These are phyloP conservation scores for Helminthosporium solani DNA, from an alignment of 2,329 filamentous ascomycete genomes.

Conservation along the genomic window DNA sequence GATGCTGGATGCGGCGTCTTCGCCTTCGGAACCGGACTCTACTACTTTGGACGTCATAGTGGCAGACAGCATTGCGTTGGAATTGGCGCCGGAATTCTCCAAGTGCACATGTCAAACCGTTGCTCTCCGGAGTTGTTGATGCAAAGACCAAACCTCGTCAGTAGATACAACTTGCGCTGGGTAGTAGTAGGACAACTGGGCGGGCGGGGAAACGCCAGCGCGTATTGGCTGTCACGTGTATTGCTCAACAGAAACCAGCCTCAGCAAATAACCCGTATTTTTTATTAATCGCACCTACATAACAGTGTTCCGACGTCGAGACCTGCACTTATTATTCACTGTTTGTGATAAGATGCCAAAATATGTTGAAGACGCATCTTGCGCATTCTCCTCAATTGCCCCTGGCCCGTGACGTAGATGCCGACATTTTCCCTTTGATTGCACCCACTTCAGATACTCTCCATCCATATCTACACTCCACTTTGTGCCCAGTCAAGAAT, in stretches of 20 bases:
- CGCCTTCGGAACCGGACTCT: conserved; percentile 18
- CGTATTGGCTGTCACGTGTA: background rate
- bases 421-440: background rate
- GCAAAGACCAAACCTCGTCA: too few species aligned
- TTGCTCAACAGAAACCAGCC: conserved; percentile 6
- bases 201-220: conserved; percentile 1
- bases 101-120: conserved; percentile 27
- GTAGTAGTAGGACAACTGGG: background rate
- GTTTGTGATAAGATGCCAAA: too few species aligned
- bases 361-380: too few species aligned
- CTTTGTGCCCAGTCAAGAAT: conserved; percentile 12
- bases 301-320: too few species aligned
- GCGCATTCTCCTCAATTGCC: too few species aligned
- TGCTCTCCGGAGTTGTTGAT: conserved; percentile 1
- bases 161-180: conserved; percentile 1
- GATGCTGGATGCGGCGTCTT: conserved; percentile 19
- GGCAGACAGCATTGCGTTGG: conserved; percentile 22
- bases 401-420: too few species aligned
- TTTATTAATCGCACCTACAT: too few species aligned
- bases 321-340: too few species aligned
- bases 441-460: background rate
- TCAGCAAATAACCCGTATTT: too few species aligned
- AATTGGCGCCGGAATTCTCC: conserved; percentile 10
- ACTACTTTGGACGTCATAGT: conserved; percentile 21
- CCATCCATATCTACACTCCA: background rate